Evolutionary conservation across 345 rosid species (phyloP), one percentile per base, ranked within the genome.

Genomic region (Diplotaxis tenuifolia): DNA sequence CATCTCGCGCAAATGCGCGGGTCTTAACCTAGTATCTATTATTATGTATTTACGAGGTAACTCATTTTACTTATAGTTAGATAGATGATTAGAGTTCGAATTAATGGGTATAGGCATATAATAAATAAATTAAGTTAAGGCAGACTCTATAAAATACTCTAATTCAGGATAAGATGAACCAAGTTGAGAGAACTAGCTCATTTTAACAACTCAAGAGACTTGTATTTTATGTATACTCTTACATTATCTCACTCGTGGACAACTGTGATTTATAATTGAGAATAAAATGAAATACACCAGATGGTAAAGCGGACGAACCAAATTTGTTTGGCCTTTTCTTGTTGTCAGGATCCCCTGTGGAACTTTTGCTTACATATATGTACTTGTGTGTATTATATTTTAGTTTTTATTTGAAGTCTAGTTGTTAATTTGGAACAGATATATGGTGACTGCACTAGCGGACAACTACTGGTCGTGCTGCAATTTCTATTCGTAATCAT

Each of bases 251-350:
- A 75, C 50, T 75, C 70, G 69, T 68, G 64, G 74, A 68, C 70
- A 75, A 68, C 74, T 75, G 57, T 27, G 23, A 25, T 15, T 68
- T 75, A 50, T 61, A 61, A 61, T 19, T 60, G 49, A 55, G 64
- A 40, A 61, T 53, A 54, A 9, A 62, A 62, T 53, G 40, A 9
- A 53, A 10, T 38, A 28, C 29, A 62, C 21, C 63, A 53, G 74
- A 68, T 53, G 65, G 50, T 75, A 75, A 62, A 75, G 74, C 69
- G 50, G 74, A 75, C 79, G 70, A 75, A 68, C 74, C 74, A 68
- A 68, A 32, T 53, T 38, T 61, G 20, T 68, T 75, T 75, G 79
- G 69, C 63, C 25, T 68, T 75, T 75, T 68, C 79, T 68, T 68
- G 58, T 75, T 75, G 79, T 62, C 79, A 61, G 64, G 58, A 68